Evolutionary conservation across 805 yeast genomes (phyloP).

Genomic region (Pichia eremophila): DNA sequence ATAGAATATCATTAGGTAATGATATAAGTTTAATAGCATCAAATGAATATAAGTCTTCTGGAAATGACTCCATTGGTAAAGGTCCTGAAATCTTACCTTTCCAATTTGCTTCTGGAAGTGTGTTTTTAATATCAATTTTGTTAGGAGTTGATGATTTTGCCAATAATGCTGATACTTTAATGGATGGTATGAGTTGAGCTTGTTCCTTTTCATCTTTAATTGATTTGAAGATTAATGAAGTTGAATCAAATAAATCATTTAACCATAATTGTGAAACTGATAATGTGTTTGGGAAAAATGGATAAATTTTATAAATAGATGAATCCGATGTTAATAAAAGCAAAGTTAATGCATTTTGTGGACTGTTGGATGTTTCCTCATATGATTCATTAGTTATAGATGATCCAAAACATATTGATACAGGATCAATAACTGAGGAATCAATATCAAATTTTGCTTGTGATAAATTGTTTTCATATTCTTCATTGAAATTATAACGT

Average conservation of each 20-base stretch:
- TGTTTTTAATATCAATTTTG: slow-evolving; percentile 1
- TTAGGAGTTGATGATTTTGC: slow-evolving; percentile 8
- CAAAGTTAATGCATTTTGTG: slow-evolving; percentile 33
- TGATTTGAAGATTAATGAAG: slow-evolving; percentile 15
- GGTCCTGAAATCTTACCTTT: slow-evolving; percentile 37
- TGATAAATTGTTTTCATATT: slow-evolving; percentile 14
- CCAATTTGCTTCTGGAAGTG: slow-evolving; percentile 13
- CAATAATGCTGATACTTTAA: slow-evolving; percentile 19
- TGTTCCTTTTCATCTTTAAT: slow-evolving; percentile 14
- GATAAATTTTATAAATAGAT: slow-evolving; percentile 51
- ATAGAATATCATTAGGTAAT: slow-evolving; percentile 18
- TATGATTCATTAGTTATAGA: background rate
- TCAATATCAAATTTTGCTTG: slow-evolving; percentile 7
- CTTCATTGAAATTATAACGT: slow-evolving; percentile 15
- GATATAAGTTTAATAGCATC: slow-evolving; percentile 27
- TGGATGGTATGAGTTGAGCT: slow-evolving; percentile 12
- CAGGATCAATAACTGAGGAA: slow-evolving; percentile 24
- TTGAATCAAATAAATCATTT: slow-evolving; percentile 19
- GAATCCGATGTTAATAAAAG: slow-evolving; percentile 46
- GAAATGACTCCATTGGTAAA: slow-evolving; percentile 42
- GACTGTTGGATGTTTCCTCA: slow-evolving; percentile 2
- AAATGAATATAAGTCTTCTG: slow-evolving; percentile 40
- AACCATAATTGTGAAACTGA: slow-evolving; percentile 27
- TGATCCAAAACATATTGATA: slow-evolving; percentile 40
- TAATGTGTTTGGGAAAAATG: slow-evolving; percentile 47